These are phyloP conservation scores for Acer yangbiense DNA, from an alignment of 345 rosid species.

Conservation along the genomic window DNA sequence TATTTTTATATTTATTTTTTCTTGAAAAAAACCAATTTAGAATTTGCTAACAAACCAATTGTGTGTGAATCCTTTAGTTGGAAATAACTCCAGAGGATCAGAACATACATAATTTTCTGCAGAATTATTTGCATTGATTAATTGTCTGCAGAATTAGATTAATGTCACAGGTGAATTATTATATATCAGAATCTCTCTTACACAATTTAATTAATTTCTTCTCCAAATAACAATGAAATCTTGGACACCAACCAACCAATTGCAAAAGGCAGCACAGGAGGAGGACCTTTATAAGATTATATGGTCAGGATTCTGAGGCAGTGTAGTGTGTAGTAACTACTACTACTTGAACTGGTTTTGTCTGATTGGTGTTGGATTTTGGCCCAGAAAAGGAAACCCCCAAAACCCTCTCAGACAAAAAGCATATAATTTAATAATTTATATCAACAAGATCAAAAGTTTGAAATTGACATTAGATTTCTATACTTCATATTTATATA, in stretches of 20 bases:
- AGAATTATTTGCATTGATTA: too few relatives aligned
- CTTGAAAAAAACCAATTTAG: too few relatives aligned
- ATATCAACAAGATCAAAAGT: not conserved
- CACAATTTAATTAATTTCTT: too few relatives aligned
- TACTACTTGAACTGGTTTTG: conserved; percentile 24
- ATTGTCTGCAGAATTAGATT: too few relatives aligned
- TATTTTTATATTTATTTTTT: too few relatives aligned
- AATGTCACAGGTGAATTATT: too few relatives aligned
- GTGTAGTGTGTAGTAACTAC: not conserved
- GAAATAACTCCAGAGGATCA: too few relatives aligned
- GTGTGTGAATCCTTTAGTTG: too few relatives aligned
- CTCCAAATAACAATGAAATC: conserved; percentile 2
- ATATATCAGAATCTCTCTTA: too few relatives aligned
- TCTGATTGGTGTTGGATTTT: conserved; percentile 49
- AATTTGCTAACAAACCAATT: too few relatives aligned
- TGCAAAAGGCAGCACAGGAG: not conserved
- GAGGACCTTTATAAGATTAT: not conserved
- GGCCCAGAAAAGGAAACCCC: conserved; percentile 46
- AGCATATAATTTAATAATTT: conserved; percentile 28
- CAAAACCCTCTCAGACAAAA: conserved; percentile 38
- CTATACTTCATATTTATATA: not conserved
- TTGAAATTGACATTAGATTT: conserved; percentile 39
- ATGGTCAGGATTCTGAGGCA: not conserved
- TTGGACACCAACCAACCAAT: conserved; percentile 12
- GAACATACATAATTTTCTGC: too few relatives aligned